Evolutionary conservation across 257 asterid species (phyloP).

Genomic region (Solanum pinnatisectum): DNA sequence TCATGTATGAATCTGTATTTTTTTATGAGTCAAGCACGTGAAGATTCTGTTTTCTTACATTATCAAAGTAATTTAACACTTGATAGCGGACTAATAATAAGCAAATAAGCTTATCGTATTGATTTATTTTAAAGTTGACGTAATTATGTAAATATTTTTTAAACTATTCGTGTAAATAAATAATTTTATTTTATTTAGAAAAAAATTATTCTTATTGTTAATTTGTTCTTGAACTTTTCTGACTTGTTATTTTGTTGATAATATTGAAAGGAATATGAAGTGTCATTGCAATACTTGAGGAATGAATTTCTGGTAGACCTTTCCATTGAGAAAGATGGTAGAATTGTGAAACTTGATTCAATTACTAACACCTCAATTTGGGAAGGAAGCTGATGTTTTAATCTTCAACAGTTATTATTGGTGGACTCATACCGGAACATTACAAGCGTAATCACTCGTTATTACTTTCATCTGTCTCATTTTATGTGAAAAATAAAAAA

Average conservation of each 20-base stretch:
- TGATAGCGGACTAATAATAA: no score
- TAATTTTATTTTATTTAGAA: no score
- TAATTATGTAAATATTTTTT: no score
- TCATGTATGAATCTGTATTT: no score
- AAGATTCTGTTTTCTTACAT: not conserved
- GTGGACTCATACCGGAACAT: slow-evolving; percentile 57
- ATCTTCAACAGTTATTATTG: slow-evolving; percentile 65
- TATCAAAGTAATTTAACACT: not conserved
- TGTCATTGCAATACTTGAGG: slow-evolving; percentile 25
- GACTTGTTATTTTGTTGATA: not conserved
- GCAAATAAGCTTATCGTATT: no score
- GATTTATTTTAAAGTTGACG: not conserved
- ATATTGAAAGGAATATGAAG: slow-evolving; percentile 26
- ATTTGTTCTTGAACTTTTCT: not conserved
- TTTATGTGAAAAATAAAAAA: not conserved
- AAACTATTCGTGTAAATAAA: no score
- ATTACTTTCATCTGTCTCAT: not conserved
- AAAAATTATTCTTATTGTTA: not conserved
- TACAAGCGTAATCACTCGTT: slow-evolving; percentile 19
- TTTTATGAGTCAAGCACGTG: not conserved
- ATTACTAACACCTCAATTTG: slow-evolving; percentile 23
- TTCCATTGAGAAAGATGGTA: slow-evolving; percentile 13
- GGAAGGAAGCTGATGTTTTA: slow-evolving; percentile 30
- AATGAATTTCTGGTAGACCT: slow-evolving; percentile 53
- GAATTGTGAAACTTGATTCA: slow-evolving; percentile 42